phyloP scores from a whole-genome alignment of 345 rosid genomes.

The Syzygium jambos region DNA sequence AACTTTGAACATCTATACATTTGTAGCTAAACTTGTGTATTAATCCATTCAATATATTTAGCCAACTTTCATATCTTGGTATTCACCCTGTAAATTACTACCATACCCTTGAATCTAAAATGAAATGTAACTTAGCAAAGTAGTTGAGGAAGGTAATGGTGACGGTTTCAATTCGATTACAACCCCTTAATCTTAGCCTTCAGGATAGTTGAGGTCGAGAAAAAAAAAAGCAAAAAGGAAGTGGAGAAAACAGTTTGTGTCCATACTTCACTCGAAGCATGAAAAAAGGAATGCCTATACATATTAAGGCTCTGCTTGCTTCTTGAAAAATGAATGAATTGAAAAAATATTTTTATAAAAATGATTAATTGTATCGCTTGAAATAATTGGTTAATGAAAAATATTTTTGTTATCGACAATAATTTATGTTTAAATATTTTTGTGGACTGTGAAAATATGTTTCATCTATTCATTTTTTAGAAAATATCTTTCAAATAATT shows the following conservation, averaged over 20 bases:
- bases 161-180: not conserved
- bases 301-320: no score
- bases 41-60: not conserved
- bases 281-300: not conserved
- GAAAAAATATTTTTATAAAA: not conserved
- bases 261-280: not conserved
- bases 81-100: not conserved
- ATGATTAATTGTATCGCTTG: not conserved
- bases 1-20: not conserved
- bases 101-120: not conserved
- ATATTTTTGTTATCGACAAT: no score
- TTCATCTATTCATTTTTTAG: not conserved
- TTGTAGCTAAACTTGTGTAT: not conserved
- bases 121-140: not conserved
- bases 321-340: not conserved
- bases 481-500: not conserved
- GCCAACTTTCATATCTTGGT: not conserved
- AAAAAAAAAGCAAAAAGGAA: not conserved
- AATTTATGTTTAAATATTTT: no score
- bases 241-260: not conserved
- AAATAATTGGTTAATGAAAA: not conserved
- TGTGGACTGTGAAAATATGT: no score
- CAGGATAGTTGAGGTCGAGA: not conserved
- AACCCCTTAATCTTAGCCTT: not conserved
- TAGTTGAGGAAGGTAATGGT: not conserved